Evolutionary conservation across 2,329 filamentous ascomycete species (phyloP).

Genomic region (Amauroascus niger): DNA sequence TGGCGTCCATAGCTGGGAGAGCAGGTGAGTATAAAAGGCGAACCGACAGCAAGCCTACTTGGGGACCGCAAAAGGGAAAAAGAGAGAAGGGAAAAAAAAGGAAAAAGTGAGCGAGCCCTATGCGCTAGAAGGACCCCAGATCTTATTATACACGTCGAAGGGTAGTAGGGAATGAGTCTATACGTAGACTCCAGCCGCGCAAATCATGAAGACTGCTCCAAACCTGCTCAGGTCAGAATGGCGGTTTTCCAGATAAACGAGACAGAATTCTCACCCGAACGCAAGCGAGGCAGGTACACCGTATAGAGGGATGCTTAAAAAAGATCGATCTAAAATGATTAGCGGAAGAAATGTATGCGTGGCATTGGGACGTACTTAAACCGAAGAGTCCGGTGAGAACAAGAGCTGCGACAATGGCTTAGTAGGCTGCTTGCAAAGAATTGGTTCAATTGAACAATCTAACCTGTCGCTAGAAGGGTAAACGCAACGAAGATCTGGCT

Average conservation of each 20-base stretch:
- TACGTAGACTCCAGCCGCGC: conserved; percentile 96
- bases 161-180: conserved; percentile 36
- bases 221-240: conserved; percentile 48
- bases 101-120: neutral
- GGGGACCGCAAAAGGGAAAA: too few relatives aligned
- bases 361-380: conserved; percentile 55
- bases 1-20: conserved; percentile 13
- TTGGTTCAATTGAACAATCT: conserved; percentile 13
- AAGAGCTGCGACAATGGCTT: conserved; percentile 41
- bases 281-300: conserved; percentile 80
- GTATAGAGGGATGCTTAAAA: conserved; percentile 64
- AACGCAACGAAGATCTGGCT: conserved; percentile 77
- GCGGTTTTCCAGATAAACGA: conserved; percentile 9
- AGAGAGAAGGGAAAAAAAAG: too few relatives aligned
- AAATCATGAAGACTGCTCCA: conserved; percentile 97
- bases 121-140: conserved; percentile 16
- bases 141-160: conserved; percentile 28
- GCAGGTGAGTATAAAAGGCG: neutral
- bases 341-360: conserved; percentile 7
- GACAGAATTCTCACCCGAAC: conserved; percentile 60
- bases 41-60: too few relatives aligned
- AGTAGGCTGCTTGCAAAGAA: neutral
- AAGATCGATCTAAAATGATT: conserved; percentile 58
- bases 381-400: conserved; percentile 70
- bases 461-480: conserved; percentile 59